Base-by-base conservation (phyloP, 2,329 filamentous ascomycete genomes). In the Tolypocladium paradoxum region DNA sequence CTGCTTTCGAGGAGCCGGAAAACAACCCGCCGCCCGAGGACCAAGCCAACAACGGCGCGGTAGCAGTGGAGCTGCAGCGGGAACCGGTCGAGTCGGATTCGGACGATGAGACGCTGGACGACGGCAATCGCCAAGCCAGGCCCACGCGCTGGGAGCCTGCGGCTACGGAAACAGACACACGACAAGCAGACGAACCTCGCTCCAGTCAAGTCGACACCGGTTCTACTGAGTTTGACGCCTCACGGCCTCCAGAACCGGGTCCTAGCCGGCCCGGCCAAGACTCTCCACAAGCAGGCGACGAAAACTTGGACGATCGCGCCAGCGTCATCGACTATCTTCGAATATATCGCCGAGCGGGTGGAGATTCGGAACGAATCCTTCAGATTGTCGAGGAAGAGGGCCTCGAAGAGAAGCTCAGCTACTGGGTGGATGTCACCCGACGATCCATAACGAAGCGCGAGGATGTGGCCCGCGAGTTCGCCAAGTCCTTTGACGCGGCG, bases 341-440 rank as follows among this genome's bases (percentile, higher is more conserved):
- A 53, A 83, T 80, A 37, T 84, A 82, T 66, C 73, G 76, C 43
- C 78, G 79, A 53, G 82, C 82, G 1, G 75, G 76, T 45, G 83
- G 83, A 5, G 76, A 86, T 58, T 76, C 76, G 0, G 73, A 78
- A 36, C 76, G 74, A 54, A 81, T 87, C 29, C 58, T 85, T 3
- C 71, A 75, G 40, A 81, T 87, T 24, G 82, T 86, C 34, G 75
- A 78, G 38, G 76, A 81, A 37, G 82, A 86, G 59, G 75, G 77
- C 5, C 73, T 81, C 2, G 73, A 79, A 53, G 78, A 81, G 12
- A 76, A 78, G 49, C 73, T 88, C 35, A 71, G 73, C 12, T 81
- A 82, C 64, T 81, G 83, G 73, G 74, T 85, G 12, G 72, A 75
- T 34, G 70, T 79, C 27, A 80, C 82, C 56, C 72, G 60, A 5